phyloP scores from a whole-genome alignment of 2,329 filamentous ascomycete genomes.

The Exutisphaerella laricina region DNA sequence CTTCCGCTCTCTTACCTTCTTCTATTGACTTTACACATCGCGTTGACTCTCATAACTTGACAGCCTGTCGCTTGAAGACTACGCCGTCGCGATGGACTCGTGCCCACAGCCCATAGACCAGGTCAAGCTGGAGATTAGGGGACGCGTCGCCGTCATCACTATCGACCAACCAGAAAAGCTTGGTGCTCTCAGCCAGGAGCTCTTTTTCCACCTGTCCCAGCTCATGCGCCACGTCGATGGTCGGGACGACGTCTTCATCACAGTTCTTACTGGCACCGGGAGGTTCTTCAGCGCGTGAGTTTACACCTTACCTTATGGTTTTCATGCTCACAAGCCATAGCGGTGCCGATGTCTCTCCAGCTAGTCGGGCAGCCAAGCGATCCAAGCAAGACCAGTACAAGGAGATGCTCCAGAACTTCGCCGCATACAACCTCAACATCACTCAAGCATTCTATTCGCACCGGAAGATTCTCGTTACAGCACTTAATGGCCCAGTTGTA shows the following conservation, averaged over 20 bases:
- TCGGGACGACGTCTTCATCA: conserved; percentile 76
- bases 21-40: no score
- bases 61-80: no score
- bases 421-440: conserved; percentile 77
- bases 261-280: conserved; percentile 75
- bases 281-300: conserved; percentile 79
- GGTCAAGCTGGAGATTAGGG: conserved; percentile 53
- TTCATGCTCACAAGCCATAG: conserved; percentile 40
- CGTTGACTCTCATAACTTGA: no score
- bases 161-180: conserved; percentile 82
- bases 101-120: conserved; percentile 16
- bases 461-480: conserved; percentile 86
- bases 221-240: conserved; percentile 71
- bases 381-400: conserved; percentile 39
- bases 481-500: conserved; percentile 85
- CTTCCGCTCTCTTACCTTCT: no score
- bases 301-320: background rate
- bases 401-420: conserved; percentile 66
- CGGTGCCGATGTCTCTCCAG: conserved; percentile 74
- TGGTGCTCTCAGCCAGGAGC: conserved; percentile 66
- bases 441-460: conserved; percentile 89
- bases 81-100: conserved; percentile 18
- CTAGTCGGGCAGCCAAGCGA: conserved; percentile 38
- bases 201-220: conserved; percentile 62
- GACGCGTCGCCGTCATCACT: conserved; percentile 74